phyloP scores from a whole-genome alignment of 2,329 filamentous ascomycete genomes.

The Clathrospora elynae region DNA sequence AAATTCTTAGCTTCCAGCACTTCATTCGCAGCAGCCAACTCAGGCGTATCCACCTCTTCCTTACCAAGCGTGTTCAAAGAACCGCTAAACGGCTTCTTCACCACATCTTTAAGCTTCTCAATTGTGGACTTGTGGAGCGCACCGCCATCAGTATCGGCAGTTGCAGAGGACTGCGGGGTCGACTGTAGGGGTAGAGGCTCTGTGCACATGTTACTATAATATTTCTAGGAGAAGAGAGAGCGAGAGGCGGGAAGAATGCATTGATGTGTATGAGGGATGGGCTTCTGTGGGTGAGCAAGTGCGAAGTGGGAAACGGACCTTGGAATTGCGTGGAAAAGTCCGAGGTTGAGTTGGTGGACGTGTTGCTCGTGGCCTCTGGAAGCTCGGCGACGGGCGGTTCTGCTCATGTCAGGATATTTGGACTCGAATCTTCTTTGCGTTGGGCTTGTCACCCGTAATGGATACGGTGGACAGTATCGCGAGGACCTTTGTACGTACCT shows the following conservation, averaged over 20 bases:
- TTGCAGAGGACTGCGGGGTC: background rate
- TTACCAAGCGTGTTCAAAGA: slow-evolving; percentile 2
- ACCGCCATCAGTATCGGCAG: background rate
- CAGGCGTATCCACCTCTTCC: slow-evolving; percentile 4
- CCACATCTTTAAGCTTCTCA: slow-evolving; percentile 13
- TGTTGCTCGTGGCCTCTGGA: slow-evolving; percentile 4
- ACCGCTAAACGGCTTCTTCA: slow-evolving; percentile 14
- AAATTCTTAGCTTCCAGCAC: slow-evolving; percentile 10
- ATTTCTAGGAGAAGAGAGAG: background rate
- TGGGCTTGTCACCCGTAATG: no score
- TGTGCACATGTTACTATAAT: background rate
- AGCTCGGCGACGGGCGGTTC: slow-evolving; percentile 8
- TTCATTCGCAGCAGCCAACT: slow-evolving; percentile 15
- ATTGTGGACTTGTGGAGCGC: slow-evolving; percentile 3
- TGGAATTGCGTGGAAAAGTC: slow-evolving; percentile 11
- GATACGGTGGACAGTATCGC: no score
- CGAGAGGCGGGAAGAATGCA: no score
- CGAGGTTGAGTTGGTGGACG: background rate
- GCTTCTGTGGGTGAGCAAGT: background rate
- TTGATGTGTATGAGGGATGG: background rate
- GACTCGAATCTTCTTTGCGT: no score
- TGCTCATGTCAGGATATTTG: no score
- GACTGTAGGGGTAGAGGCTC: slow-evolving; percentile 6
- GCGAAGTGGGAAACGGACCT: slow-evolving; percentile 2
- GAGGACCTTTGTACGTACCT: slow-evolving; percentile 8